Evolutionary conservation across 495 filamentous ascomycete genomes (phyloP), one percentile per base, ranked within the genome.

Genomic region (Xylaria grammica): DNA sequence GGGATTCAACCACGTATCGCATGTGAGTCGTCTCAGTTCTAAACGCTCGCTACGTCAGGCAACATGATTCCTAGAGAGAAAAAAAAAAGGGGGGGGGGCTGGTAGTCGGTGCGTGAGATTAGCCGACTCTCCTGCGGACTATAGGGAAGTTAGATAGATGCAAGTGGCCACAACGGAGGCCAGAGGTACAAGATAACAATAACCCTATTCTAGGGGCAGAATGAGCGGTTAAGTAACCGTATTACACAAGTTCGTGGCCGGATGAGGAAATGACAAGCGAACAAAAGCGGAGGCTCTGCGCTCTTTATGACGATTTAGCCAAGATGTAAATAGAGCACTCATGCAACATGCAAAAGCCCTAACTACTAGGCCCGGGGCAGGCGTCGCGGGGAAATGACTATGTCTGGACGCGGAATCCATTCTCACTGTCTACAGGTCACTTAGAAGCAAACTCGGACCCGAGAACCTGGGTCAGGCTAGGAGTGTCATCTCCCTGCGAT

Each of bases 251-350:
- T 32, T 63, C 54, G 55, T 22, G 50, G 57, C 72, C 69, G 51
- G 62, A 72, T 70, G 29, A 51, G 72, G 72, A 67, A 74, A 70
- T 68, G 50, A 63, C 67, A 74, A 70, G 72, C 72, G 72, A 74
- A 67, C 57, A 59, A 65, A 72, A 66, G 40, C 62, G 67, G 72
- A 63, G 62, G 69, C 36, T 67, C 60, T 54, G 60, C 40, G 15
- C 10, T 26, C n/a, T 63, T 46, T 36, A 44, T 63, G 34, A 49
- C 58, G 34, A 62, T 63, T 57, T 52, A 46, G 57, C 55, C 30
- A 64, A 30, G 62, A 67, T 62, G 54, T 62, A 68, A 63, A 65
- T 65, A 70, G 42, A 66, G 29, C 20, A 56, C 56, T 65, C 68
- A 60, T 60, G 63, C 60, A 68, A 72, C 67, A 52, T 68, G 50